Percentiles rank a stretch among this genome's conserved stretches.
Evolutionary conservation across 345 rosid genomes (phyloP).

Genomic region (Schrenkiella parvula): DNA sequence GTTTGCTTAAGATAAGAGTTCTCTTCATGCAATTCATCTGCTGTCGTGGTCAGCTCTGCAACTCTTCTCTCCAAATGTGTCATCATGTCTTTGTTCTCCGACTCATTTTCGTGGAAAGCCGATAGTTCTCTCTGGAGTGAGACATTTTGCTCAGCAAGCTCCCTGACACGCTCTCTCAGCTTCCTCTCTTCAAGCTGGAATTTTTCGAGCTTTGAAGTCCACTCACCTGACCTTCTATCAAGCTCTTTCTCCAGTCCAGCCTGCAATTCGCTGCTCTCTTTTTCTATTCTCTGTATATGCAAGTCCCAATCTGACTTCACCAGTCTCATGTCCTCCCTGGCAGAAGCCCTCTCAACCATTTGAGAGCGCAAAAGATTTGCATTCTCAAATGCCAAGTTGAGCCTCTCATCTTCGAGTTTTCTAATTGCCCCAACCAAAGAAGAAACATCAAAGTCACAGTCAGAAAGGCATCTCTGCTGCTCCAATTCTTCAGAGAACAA

Average conservation of each 20-base stretch:
- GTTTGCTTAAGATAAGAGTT: conserved; percentile 48
- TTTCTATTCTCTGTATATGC: conserved; percentile 54
- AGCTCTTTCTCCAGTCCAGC: conserved; percentile 84
- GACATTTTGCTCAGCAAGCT: conserved; percentile 96
- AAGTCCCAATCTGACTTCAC: conserved; percentile 57
- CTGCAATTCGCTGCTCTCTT: conserved; percentile 78
- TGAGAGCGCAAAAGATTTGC: conserved; percentile 56
- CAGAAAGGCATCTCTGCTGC: conserved; percentile 52
- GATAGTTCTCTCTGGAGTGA: conserved; percentile 85
- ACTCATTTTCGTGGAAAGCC: conserved; percentile 61
- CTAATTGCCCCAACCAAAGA: conserved; percentile 55
- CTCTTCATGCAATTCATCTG: conserved; percentile 49
- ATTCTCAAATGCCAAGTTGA: conserved; percentile 73
- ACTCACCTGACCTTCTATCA: conserved; percentile 92
- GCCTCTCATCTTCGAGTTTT: conserved; percentile 57
- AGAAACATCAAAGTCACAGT: conserved; percentile 56
- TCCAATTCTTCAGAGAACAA: conserved; percentile 67
- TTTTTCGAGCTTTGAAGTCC: conserved; percentile 84
- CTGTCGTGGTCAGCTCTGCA: conserved; percentile 47
- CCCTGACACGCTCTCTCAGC: conserved; percentile 90
- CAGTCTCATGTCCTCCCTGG: conserved; percentile 56
- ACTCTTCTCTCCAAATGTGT: conserved; percentile 57
- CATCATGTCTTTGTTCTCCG: conserved; percentile 55
- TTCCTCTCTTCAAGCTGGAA: conserved; percentile 81
- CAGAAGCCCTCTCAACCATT: conserved; percentile 60